Evolutionary conservation across 441 rosid species (phyloP).

Genomic region (Erodium trifolium): DNA sequence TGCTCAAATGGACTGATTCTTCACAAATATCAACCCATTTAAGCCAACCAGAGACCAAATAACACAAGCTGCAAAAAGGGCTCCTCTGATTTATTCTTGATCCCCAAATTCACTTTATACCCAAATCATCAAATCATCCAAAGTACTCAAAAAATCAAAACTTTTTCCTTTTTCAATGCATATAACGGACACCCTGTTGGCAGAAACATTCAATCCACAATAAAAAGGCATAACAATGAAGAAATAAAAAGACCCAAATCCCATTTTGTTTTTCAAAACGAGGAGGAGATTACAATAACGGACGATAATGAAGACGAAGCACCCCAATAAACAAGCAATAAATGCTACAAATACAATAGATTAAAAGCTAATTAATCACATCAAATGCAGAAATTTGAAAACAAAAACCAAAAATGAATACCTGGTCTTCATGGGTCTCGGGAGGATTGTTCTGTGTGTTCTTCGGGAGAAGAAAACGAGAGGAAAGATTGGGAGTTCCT

Average conservation of each 20-base stretch:
- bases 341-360: not conserved
- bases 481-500: not conserved
- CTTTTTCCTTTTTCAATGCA: not conserved
- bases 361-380: not conserved
- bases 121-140: not conserved
- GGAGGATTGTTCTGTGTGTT: slow-evolving; percentile 1
- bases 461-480: slow-evolving; percentile 10
- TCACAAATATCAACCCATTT: slow-evolving; percentile 2
- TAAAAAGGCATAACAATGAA: not conserved
- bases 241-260: not conserved
- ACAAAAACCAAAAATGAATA: not conserved
- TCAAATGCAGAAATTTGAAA: not conserved
- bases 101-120: not conserved
- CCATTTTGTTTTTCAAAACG: not conserved
- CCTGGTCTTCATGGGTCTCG: slow-evolving; percentile 13
- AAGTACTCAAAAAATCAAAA: not conserved
- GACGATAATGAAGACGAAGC: not conserved
- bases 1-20: slow-evolving; percentile 9
- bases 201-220: not conserved
- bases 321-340: not conserved
- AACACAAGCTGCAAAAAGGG: not conserved
- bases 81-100: not conserved
- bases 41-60: not conserved
- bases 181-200: not conserved
- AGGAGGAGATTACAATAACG: not conserved